These are phyloP conservation scores for Adansonia rubrostipa DNA, from an alignment of 441 rosid genomes.

Conservation along the genomic window DNA sequence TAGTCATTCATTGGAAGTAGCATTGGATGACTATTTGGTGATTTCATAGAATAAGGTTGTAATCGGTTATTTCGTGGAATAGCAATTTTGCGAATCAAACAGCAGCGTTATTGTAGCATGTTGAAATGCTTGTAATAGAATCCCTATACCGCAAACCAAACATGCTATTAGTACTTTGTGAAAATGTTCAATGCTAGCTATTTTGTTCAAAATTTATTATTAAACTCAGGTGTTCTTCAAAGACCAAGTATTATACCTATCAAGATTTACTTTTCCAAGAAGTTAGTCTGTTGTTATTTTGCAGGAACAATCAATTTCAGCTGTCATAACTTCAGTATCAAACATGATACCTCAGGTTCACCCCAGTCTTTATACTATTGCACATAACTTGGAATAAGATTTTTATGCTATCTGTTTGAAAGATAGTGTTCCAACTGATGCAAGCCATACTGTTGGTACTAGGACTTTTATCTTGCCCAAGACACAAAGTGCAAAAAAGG, in stretches of 20 bases:
- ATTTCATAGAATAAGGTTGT: no score
- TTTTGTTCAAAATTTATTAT: not conserved
- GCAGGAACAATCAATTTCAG: conserved; percentile 94
- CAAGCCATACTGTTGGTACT: not conserved
- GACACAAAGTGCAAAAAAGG: not conserved
- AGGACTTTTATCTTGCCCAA: not conserved
- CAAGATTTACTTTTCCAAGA: conserved; percentile 8
- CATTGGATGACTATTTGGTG: no score
- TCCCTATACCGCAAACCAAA: no score
- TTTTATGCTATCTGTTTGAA: not conserved
- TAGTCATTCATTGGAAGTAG: no score
- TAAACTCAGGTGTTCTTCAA: not conserved
- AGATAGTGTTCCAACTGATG: not conserved
- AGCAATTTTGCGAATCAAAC: no score
- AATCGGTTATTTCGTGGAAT: no score
- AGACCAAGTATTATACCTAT: not conserved
- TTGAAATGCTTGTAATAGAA: no score
- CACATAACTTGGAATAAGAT: not conserved
- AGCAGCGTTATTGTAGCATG: no score
- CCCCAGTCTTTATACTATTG: conserved; percentile 21
- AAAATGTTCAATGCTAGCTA: not conserved
- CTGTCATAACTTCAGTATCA: conserved; percentile 82
- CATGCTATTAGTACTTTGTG: not conserved
- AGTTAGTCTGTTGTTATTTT: conserved; percentile 31
- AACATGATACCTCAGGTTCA: conserved; percentile 91